These are phyloP conservation scores for Mycena capillaripes DNA, from an alignment of 768 basidiomycete genomes.

Conservation along the genomic window DNA sequence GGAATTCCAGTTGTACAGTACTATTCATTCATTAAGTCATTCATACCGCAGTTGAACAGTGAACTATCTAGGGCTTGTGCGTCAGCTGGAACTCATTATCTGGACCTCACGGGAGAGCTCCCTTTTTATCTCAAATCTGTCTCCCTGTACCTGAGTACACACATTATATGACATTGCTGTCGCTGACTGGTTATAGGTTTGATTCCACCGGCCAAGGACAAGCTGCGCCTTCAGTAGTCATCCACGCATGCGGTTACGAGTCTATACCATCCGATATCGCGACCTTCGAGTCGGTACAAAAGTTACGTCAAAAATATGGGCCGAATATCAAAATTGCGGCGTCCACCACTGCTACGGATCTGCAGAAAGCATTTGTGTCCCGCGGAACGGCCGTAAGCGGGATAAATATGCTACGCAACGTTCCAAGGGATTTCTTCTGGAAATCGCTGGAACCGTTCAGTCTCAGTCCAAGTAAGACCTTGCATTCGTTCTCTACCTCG, in stretches of 20 bases:
- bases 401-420: constrained; percentile 1
- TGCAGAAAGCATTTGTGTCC: background rate
- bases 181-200: background rate
- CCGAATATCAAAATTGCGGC: background rate
- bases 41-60: background rate
- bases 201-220: background rate
- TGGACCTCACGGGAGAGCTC: constrained; percentile 11
- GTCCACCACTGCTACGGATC: constrained; percentile 3
- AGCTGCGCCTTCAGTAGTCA: background rate
- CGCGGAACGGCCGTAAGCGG: constrained; percentile 12
- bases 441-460: background rate
- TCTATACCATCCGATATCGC: constrained; percentile 14
- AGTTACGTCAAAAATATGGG: background rate
- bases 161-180: background rate
- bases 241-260: constrained; percentile 18
- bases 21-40: background rate
- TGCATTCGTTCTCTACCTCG: background rate
- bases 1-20: constrained; percentile 10
- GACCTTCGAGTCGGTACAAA: background rate
- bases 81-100: constrained; percentile 15
- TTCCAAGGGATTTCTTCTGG: background rate
- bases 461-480: background rate
- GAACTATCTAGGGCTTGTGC: background rate
- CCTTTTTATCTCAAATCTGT: constrained; percentile 19
- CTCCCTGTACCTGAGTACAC: background rate